Evolutionary conservation across 345 rosid genomes (phyloP), one percentile per base, ranked within the genome.

Genomic region (Eucalyptus brandiana): DNA sequence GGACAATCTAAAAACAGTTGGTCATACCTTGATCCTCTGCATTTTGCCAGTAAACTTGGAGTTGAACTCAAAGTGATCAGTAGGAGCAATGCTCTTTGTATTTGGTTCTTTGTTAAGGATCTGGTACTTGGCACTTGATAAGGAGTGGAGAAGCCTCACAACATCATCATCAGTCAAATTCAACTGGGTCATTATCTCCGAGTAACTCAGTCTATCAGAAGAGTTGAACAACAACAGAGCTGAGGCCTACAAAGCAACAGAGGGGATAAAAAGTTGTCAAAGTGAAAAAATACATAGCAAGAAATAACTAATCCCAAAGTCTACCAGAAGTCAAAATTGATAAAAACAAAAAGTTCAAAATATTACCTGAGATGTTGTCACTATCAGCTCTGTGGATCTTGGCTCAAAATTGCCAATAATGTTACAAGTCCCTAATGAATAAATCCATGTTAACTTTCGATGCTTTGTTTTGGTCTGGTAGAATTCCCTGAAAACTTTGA

Each of bases 1-100:
- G 76, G 76, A 65, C 40, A 65, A n/a, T 65, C 9, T 13, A 65
- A n/a, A 65, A 65, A n/a, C 5, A n/a, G 76, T 65, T 4, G 0
- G 7, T 32, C 19, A 23, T n/a, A 97, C 99, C 98, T 96, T 96
- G 85, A 98, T 96, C 93, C 98, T 96, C 94, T 97, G 95, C 99
- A 96, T 93, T 92, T 94, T 93, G 88, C 97, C 97, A 0, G 96
- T 95, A 89, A 98, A 98, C 92, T 95, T 98, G 89, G 93, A 90
- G 92, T 96, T 96, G 93, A 96, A 94, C 91, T 95, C 95, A 87
- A 96, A 96, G 88, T 69, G 87, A 89, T 96, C 98, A 40, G 91
- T 88, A 89, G 92, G 94, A 16, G 95, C 92, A 47, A 96, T 92
- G 81, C 91, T 93, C 92, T 95, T 95, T 18, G 96, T 93, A 89